Conservation (phyloP, 306 rosid genomes). For the Gynostemma pentaphyllum region DNA sequence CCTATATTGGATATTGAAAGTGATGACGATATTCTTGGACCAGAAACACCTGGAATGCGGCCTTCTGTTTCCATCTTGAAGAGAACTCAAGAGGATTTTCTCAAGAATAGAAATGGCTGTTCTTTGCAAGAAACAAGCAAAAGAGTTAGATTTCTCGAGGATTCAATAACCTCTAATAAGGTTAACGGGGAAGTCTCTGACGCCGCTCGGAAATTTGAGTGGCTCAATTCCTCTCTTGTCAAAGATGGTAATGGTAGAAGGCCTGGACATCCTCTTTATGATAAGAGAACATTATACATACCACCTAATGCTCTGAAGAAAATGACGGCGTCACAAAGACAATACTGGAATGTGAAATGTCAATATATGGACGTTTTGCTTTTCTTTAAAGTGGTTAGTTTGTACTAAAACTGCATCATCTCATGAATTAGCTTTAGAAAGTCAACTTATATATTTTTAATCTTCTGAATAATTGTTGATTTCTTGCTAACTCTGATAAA, state of each 20-base stretch:
- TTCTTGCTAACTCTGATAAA: neutral
- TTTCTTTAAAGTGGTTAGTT: constrained; percentile 95
- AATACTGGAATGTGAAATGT: constrained; percentile 85
- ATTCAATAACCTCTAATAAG: constrained; percentile 21
- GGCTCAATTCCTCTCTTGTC: constrained; percentile 78
- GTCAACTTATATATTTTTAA: neutral
- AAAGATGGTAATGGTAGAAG: constrained; percentile 67
- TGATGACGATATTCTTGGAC: constrained; percentile 37
- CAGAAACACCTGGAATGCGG: constrained; percentile 71
- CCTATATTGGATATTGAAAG: constrained; percentile 15
- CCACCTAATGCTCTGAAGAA: constrained; percentile 69
- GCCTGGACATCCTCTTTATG: constrained; percentile 54
- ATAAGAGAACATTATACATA: constrained; percentile 54
- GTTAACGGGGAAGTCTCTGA: constrained; percentile 34
- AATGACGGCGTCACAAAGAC: constrained; percentile 89
- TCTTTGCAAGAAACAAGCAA: constrained; percentile 41
- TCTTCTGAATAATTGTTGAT: neutral
- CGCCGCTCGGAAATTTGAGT: constrained; percentile 66
- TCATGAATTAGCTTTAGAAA: neutral
- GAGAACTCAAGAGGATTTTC: constrained; percentile 43
- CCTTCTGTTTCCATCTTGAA: constrained; percentile 44
- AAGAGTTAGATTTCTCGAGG: constrained; percentile 50
- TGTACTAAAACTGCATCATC: neutral
- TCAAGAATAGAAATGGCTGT: constrained; percentile 14
- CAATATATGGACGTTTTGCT: constrained; percentile 85